A percentile compares a stretch with the other conserved stretches of the same genome.
phyloP scores from a whole-genome alignment of 2,329 filamentous ascomycete species.

The Hortaea sp. region DNA sequence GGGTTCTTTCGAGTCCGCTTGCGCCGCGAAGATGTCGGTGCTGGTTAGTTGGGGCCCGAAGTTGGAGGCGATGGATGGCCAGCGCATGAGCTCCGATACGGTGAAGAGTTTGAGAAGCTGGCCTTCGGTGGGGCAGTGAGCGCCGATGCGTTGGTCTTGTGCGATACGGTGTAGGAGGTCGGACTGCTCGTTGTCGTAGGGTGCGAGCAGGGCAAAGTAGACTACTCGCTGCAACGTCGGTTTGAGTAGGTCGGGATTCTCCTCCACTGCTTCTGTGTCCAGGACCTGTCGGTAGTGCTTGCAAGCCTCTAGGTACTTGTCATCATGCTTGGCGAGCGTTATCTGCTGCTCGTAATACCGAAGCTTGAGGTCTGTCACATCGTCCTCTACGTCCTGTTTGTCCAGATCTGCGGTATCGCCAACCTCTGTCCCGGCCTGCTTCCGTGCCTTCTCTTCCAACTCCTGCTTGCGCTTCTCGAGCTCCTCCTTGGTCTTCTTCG shows the following conservation, averaged over 20 bases:
- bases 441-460: conserved; percentile 72
- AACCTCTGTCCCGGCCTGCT: conserved; percentile 37
- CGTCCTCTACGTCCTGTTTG: conserved; percentile 59
- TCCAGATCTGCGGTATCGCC: conserved; percentile 58
- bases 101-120: conserved; percentile 91
- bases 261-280: conserved; percentile 89
- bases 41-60: conserved; percentile 80
- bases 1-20: conserved; percentile 48
- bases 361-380: conserved; percentile 93
- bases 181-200: conserved; percentile 97
- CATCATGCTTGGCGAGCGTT: conserved; percentile 85
- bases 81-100: conserved; percentile 92
- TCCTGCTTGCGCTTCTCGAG: conserved; percentile 85
- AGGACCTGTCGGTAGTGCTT: conserved; percentile 96
- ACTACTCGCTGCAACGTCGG: conserved; percentile 87
- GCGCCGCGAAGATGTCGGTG: conserved; percentile 74
- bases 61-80: conserved; percentile 82
- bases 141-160: conserved; percentile 63
- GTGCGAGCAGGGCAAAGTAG: conserved; percentile 93
- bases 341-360: conserved; percentile 97
- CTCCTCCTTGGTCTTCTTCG: conserved; percentile 82
- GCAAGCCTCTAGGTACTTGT: conserved; percentile 95
- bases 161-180: conserved; percentile 91
- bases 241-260: conserved; percentile 74
- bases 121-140: conserved; percentile 54